A percentile compares a stretch with the other conserved stretches of the same genome.
Conservation (phyloP, 768 basidiomycete species). For the Amyloporia xantha region DNA sequence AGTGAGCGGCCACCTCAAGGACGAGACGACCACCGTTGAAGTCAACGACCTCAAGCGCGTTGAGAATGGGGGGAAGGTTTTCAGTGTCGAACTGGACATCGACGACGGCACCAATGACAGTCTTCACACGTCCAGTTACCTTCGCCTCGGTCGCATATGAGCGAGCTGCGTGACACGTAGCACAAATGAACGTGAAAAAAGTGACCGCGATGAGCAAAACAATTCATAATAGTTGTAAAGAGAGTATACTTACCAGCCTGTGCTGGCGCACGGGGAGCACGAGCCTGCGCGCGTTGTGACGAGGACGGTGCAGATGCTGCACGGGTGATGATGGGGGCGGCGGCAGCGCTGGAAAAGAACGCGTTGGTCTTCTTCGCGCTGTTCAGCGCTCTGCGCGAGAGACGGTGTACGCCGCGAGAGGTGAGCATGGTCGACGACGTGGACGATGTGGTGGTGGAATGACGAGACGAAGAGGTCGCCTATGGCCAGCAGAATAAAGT, state of each 20-base stretch:
- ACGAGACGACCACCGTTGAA: conserved; percentile 95
- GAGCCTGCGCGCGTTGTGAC: conserved; percentile 41
- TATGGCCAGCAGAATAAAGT: conserved; percentile 23
- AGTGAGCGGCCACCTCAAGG: conserved; percentile 96
- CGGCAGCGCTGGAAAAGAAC: conserved; percentile 68
- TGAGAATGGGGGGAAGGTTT: conserved; percentile 93
- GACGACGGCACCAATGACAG: conserved; percentile 99
- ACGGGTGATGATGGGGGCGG: conserved; percentile 47
- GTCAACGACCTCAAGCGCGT: conserved; percentile 95
- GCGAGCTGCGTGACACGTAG: conserved; percentile 43
- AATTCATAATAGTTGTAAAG: not conserved
- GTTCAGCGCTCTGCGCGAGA: conserved; percentile 79
- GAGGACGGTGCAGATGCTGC: conserved; percentile 39
- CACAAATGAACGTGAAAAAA: not conserved
- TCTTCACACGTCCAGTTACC: conserved; percentile 81
- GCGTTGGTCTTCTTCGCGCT: conserved; percentile 69
- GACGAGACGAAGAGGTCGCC: conserved; percentile 18
- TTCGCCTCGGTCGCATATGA: conserved; percentile 89
- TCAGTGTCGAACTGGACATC: conserved; percentile 98
- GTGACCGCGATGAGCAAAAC: not conserved
- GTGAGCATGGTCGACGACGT: conserved; percentile 63
- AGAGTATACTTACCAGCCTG: conserved; percentile 43
- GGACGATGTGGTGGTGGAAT: conserved; percentile 23
- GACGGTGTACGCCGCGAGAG: conserved; percentile 79
- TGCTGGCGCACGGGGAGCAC: conserved; percentile 42